Base-by-base conservation (phyloP, 108 stramenopile species). In the Conticribra guillardii region DNA sequence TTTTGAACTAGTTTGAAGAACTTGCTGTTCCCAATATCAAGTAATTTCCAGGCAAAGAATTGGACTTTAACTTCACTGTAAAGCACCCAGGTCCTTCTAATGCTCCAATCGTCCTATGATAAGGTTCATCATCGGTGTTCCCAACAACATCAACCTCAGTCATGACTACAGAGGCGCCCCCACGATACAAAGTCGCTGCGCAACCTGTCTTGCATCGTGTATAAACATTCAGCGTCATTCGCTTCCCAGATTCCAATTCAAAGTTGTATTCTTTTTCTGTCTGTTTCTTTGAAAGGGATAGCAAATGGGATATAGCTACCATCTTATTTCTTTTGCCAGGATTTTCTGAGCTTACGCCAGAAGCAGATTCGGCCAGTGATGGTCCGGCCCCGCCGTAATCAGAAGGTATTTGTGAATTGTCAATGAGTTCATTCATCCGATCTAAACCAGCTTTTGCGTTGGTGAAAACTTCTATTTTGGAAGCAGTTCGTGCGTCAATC, bases 391-490 rank as follows among this genome's bases (percentile, higher is more conserved):
- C 79, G 33, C 73, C 73, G 51, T 66, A 80, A 32, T 74, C 73
- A 3, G 67, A 69, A 3, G 73, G 73, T 16, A 80, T 74, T 70
- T 80, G 73, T 26, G 52, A 60, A 17, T 58, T 45, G 16, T 80
- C 79, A 49, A 80, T 72, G 31, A 69, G 73, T 59, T 80, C 73
- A 21, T 34, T 46, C 67, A 80, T 63, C 14, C 71, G 60, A 22
- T 29, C 67, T 5, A 62, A 31, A 18, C 79, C 79, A 21, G 32
- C 18, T 54, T 80, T 74, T 4, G 58, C 41, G 28, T 53, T 69
- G 26, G 73, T 62, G 32, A 76, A 76, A 11, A 80, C 73, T 69
- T 74, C 71, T 29, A 80, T 80, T 63, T 80, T 76, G 2, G 74
- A 76, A 14, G 79, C 79, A 16, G 79, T 80, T 30, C 79, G 73